Percentiles rank a stretch among this genome's conserved stretches.
phyloP scores from a whole-genome alignment of 805 yeast species.

The Spathaspora girioi region DNA sequence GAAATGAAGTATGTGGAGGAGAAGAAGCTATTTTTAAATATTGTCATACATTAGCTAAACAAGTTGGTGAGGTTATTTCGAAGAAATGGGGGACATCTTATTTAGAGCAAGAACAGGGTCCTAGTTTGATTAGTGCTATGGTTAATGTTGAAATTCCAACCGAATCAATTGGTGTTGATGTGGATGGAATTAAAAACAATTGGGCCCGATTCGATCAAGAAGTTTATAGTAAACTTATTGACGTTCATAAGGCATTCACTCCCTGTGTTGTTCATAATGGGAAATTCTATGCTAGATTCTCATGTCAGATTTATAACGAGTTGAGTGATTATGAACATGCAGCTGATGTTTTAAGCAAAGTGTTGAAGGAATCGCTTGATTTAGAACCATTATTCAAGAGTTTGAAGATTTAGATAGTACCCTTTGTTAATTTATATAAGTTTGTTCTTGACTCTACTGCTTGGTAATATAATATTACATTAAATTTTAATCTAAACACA shows the following conservation, averaged over 20 bases:
- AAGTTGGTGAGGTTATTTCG: slow-evolving; percentile 40
- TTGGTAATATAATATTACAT: not conserved
- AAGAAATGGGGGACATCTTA: slow-evolving; percentile 35
- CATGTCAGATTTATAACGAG: slow-evolving; percentile 61
- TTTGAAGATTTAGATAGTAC: not conserved
- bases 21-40: slow-evolving; percentile 49
- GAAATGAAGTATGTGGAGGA: slow-evolving; percentile 57
- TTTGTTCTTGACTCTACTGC: no score
- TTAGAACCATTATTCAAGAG: not conserved
- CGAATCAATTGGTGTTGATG: slow-evolving; percentile 4
- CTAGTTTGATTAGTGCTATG: slow-evolving; percentile 38
- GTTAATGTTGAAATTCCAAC: slow-evolving; percentile 41
- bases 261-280: slow-evolving; percentile 42
- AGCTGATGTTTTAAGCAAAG: slow-evolving; percentile 33
- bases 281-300: slow-evolving; percentile 38
- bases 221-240: slow-evolving; percentile 6
- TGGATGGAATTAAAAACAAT: slow-evolving; percentile 2
- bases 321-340: slow-evolving; percentile 50
- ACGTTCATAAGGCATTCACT: slow-evolving; percentile 42
- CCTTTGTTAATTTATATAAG: no score
- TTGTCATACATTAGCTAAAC: slow-evolving; percentile 40
- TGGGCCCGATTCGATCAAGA: slow-evolving; percentile 4
- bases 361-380: slow-evolving; percentile 3
- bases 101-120: slow-evolving; percentile 30
- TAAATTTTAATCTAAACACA: not conserved